Evolutionary conservation across 257 asterid species (phyloP).

Genomic region (Fraxinus americana): DNA sequence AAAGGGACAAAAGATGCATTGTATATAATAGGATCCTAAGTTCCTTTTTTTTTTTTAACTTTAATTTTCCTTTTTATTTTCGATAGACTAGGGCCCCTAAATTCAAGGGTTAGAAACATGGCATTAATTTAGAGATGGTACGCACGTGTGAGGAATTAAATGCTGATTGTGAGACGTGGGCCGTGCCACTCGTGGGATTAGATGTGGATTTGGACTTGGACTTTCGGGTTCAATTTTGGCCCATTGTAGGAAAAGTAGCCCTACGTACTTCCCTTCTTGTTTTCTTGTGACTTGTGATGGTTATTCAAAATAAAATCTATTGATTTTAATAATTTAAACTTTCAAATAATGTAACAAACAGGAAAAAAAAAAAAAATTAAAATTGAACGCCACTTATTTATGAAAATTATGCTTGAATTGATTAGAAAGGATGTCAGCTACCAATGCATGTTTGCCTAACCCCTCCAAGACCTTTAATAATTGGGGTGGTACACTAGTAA

Average conservation of each 20-base stretch:
- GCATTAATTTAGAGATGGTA: constrained; percentile 25
- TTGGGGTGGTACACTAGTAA: too few species aligned
- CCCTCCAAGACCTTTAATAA: too few species aligned
- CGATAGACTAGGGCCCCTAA: constrained; percentile 27
- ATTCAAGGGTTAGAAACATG: constrained; percentile 25
- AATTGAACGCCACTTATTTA: background rate
- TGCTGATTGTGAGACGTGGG: constrained; percentile 41
- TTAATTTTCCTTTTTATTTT: background rate
- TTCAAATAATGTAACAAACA: background rate
- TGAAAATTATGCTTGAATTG: background rate
- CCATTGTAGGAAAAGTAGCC: constrained; percentile 28
- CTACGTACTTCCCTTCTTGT: constrained; percentile 17
- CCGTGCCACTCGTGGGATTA: constrained; percentile 57
- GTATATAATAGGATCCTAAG: background rate
- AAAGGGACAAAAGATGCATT: background rate
- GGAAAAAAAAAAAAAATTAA: background rate
- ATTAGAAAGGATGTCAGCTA: background rate
- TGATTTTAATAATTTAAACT: background rate
- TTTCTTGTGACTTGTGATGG: constrained; percentile 1
- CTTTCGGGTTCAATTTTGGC: constrained; percentile 33
- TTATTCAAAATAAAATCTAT: background rate
- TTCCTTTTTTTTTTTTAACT: background rate
- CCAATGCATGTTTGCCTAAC: too few species aligned
- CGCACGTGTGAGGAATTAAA: constrained; percentile 51
- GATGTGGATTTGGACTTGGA: constrained; percentile 33